Evolutionary conservation across 2,329 filamentous ascomycete species (phyloP).

Genomic region (Calonectria pauciramosa): DNA sequence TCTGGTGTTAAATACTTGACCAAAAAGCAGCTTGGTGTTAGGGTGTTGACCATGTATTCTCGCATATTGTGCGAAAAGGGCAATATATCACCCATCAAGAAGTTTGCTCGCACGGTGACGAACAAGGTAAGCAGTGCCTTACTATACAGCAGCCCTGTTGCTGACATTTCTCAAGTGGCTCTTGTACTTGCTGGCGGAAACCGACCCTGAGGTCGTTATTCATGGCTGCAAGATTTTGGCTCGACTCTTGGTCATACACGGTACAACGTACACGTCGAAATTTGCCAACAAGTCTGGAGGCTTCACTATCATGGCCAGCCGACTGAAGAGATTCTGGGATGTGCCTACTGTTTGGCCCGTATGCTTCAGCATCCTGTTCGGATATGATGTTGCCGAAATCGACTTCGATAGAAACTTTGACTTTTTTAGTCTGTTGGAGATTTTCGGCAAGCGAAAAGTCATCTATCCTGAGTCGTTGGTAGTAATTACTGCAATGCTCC

Average conservation of each 20-base stretch:
- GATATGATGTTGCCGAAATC: slow-evolving; percentile 81
- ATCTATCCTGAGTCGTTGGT: slow-evolving; percentile 83
- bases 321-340: slow-evolving; percentile 91
- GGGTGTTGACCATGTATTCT: slow-evolving; percentile 82
- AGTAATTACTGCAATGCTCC: slow-evolving; percentile 88
- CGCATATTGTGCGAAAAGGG: slow-evolving; percentile 81
- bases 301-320: slow-evolving; percentile 86
- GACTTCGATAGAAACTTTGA: slow-evolving; percentile 82
- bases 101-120: slow-evolving; percentile 94
- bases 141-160: no score
- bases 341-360: slow-evolving; percentile 87
- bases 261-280: slow-evolving; percentile 84
- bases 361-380: slow-evolving; percentile 90
- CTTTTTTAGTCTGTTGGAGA: slow-evolving; percentile 78
- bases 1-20: slow-evolving; percentile 60
- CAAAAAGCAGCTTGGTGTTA: slow-evolving; percentile 79
- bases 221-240: slow-evolving; percentile 87
- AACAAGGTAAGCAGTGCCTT: slow-evolving; percentile 77
- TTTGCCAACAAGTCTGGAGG: slow-evolving; percentile 88
- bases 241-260: slow-evolving; percentile 86
- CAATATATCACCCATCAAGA: slow-evolving; percentile 78
- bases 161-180: slow-evolving; percentile 75
- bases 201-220: slow-evolving; percentile 85
- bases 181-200: slow-evolving; percentile 89
- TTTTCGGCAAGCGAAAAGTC: slow-evolving; percentile 78